Evolutionary conservation across 225 moss, liverwort and hornwort genomes (phyloP), one percentile per base, ranked within the genome.

Genomic region (Rhytidiadelphus loreus): DNA sequence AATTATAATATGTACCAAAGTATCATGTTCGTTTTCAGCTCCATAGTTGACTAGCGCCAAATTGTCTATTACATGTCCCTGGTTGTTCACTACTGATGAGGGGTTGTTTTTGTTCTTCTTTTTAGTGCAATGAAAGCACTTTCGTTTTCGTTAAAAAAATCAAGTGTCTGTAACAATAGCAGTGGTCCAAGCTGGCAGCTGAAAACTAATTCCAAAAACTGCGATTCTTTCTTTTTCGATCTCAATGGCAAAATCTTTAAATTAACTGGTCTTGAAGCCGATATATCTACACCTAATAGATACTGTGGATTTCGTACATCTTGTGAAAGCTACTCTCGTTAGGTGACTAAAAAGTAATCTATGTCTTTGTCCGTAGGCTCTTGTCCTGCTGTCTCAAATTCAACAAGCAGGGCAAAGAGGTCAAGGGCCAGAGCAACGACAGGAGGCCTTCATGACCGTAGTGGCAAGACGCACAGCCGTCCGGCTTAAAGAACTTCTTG

Each of bases 401-500:
- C 92, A 95, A 82, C 96, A 95, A 92, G 92, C 89, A 85, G 93
- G 90, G 81, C 86, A 85, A 83, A 92, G 94, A 89, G 93, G 95
- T 93, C 96, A 96, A 88, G 93, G 94, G 85, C 88, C 87, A 58
- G 97, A 97, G 86, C 98, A 96, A 91, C 95, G 95, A 58, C 97
- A 96, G 78, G 98, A 98, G 90, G 92, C 94, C 71, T 95, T 90
- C 87, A 93, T 96, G 88, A 65, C 89, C 68, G 68, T 93, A 56
- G 96, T 98, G 83, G 94, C 89, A 33, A 98, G 94, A 90, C 92
- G 93, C 89, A 91, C 93, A 58, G 88, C 94, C 20, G 87, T 92
- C 63, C 95, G 95, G 81, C 90, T 98, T 85, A 93, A 92, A 71
- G 97, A 97, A 86, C 95, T 98, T 78, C 94, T 98, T 83, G 98